phyloP scores from a whole-genome alignment of 345 rosid species.

The Heritiera littoralis region DNA sequence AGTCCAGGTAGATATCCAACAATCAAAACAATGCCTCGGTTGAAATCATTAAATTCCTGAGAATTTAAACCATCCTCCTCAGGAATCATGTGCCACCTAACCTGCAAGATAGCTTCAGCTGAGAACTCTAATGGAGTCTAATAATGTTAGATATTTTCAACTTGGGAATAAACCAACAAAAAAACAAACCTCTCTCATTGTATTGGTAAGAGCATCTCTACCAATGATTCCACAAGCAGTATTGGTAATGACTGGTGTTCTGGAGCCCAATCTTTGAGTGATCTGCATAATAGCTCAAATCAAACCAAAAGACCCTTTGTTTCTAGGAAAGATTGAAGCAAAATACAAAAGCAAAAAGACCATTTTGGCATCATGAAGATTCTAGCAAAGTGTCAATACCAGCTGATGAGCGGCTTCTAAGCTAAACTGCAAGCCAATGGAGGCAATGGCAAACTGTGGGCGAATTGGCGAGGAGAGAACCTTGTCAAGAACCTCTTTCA shows the following conservation, averaged over 20 bases:
- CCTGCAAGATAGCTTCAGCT: slow-evolving; percentile 5
- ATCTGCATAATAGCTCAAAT: slow-evolving; percentile 33
- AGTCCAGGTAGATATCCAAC: slow-evolving; percentile 53
- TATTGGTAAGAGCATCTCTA: slow-evolving; percentile 41
- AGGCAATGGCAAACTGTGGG: slow-evolving; percentile 63
- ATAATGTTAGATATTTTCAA: background rate
- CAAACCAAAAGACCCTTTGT: background rate
- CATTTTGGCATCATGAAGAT: background rate
- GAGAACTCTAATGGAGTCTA: background rate
- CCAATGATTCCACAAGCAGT: slow-evolving; percentile 55
- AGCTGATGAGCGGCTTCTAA: slow-evolving; percentile 23
- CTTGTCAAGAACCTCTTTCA: slow-evolving; percentile 52
- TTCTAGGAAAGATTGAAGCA: background rate
- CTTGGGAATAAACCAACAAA: background rate
- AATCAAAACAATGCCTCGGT: slow-evolving; percentile 43
- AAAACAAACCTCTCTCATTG: slow-evolving; percentile 56
- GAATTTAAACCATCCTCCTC: background rate
- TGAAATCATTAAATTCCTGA: background rate
- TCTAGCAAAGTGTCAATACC: slow-evolving; percentile 25
- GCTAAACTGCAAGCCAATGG: slow-evolving; percentile 25
- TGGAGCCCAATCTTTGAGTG: slow-evolving; percentile 35
- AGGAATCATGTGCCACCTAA: slow-evolving; percentile 7
- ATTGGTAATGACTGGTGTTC: slow-evolving; percentile 40
- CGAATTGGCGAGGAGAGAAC: slow-evolving; percentile 55
- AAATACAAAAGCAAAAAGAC: background rate